Conservation (phyloP, 768 basidiomycete species). For the Chalciporus piperatus region DNA sequence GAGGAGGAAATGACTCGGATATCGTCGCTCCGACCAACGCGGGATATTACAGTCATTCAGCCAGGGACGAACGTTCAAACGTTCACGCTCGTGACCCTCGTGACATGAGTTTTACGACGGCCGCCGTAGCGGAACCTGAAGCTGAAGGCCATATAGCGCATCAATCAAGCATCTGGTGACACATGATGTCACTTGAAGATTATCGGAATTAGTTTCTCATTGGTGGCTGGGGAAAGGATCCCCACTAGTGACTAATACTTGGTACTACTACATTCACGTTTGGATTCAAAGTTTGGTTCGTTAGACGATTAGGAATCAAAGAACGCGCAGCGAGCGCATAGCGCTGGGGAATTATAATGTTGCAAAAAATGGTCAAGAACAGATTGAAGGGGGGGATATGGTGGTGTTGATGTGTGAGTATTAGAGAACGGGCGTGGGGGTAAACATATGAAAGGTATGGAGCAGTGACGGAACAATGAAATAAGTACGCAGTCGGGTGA, state of each 20-base stretch:
- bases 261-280: neutral
- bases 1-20: too few species aligned
- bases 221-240: neutral
- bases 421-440: neutral
- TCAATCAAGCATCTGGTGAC: too few species aligned
- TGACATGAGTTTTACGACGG: too few species aligned
- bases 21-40: too few species aligned
- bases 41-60: too few species aligned
- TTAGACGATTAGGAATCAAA: neutral
- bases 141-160: too few species aligned
- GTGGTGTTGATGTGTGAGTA: neutral
- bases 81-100: too few species aligned
- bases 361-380: neutral
- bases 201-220: too few species aligned
- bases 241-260: neutral
- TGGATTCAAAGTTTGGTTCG: too few species aligned
- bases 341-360: neutral
- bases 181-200: too few species aligned
- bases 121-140: too few species aligned
- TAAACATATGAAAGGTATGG: neutral
- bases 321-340: neutral
- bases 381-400: neutral
- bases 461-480: constrained; percentile 13
- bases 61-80: too few species aligned
- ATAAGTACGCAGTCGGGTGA: constrained; percentile 4